Percentiles rank a stretch among this genome's conserved stretches.
Evolutionary conservation across 352 stramenopile genomes (phyloP).

Genomic region (Thalassiosira oceanica): DNA sequence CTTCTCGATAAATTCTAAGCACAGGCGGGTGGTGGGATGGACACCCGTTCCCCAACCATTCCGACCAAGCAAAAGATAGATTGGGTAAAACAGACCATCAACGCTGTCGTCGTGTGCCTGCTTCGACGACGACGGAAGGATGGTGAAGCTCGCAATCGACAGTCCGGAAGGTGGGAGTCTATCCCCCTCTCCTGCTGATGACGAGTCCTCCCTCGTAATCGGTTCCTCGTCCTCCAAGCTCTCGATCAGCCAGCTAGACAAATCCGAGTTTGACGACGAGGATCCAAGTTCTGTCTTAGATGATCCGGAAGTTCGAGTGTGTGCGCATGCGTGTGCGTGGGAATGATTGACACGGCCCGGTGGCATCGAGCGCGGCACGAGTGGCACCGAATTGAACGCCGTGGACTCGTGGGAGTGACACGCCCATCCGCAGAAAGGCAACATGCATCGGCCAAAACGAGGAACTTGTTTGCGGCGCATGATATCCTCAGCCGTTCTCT

Average conservation of each 20-base stretch:
- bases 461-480: too few relatives aligned
- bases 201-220: constrained; percentile 28
- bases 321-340: too few relatives aligned
- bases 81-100: constrained; percentile 17
- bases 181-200: constrained; percentile 46
- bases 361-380: too few relatives aligned
- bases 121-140: constrained; percentile 3
- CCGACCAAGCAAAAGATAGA: constrained; percentile 50
- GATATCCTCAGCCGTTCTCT: too few relatives aligned
- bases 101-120: background rate
- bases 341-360: too few relatives aligned
- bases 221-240: constrained; percentile 35
- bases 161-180: constrained; percentile 38
- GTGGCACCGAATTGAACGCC: too few relatives aligned
- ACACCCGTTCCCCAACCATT: constrained; percentile 74
- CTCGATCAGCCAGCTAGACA: constrained; percentile 50
- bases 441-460: too few relatives aligned
- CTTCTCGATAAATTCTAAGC: constrained; percentile 56
- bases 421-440: too few relatives aligned
- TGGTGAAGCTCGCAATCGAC: constrained; percentile 28
- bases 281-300: too few relatives aligned
- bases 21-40: constrained; percentile 70
- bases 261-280: too few relatives aligned
- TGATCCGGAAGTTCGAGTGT: too few relatives aligned
- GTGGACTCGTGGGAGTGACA: too few relatives aligned